Evolutionary conservation across 176 grass and related monocot genomes (phyloP).

Genomic region (Carex myosuroides): DNA sequence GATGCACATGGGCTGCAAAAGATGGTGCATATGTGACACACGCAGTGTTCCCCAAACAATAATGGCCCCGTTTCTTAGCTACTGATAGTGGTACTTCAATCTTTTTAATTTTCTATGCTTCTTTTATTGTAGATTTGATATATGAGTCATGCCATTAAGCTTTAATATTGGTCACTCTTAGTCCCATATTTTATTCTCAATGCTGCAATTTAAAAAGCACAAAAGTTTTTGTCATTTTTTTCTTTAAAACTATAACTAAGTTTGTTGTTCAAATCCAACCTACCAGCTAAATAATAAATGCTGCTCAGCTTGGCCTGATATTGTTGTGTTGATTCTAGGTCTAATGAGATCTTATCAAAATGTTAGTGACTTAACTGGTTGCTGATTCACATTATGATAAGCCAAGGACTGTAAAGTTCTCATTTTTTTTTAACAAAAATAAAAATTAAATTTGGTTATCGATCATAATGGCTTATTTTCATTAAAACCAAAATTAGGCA

Average conservation of each 20-base stretch:
- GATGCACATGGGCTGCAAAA: constrained; percentile 57
- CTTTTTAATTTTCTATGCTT: not conserved
- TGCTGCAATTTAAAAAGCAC: not conserved
- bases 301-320: too few species aligned
- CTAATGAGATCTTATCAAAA: too few species aligned
- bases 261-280: too few species aligned
- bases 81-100: constrained; percentile 48
- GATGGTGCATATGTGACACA: constrained; percentile 92
- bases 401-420: too few species aligned
- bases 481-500: not conserved
- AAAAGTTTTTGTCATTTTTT: not conserved
- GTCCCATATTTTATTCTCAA: not conserved
- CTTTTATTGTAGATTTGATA: not conserved
- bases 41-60: constrained; percentile 75
- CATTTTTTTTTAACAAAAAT: too few species aligned
- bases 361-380: too few species aligned
- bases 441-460: too few species aligned
- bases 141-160: not conserved
- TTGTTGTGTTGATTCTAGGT: too few species aligned
- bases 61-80: constrained; percentile 52
- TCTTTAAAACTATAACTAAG: not conserved
- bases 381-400: too few species aligned
- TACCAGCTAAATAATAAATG: too few species aligned
- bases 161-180: not conserved
- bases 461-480: not conserved